Percentiles rank a stretch among this genome's conserved stretches.
These are phyloP conservation scores for Cyanodermella asteris DNA, from an alignment of 2,329 filamentous ascomycete species.

Conservation along the genomic window DNA sequence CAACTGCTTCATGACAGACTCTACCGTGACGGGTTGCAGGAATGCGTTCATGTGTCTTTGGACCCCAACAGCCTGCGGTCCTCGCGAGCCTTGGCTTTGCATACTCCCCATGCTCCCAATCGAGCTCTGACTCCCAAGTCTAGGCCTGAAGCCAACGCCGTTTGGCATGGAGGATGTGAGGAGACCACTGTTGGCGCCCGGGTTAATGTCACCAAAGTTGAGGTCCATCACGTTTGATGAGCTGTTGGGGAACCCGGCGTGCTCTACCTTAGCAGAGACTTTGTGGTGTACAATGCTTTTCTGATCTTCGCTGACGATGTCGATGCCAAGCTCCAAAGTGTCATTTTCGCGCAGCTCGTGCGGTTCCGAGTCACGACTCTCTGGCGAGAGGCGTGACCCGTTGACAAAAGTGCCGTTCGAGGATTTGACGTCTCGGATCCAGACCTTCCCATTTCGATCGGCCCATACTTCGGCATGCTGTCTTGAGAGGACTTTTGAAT, in stretches of 20 bases:
- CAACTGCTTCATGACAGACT: slow-evolving; percentile 77
- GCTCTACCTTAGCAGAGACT: slow-evolving; percentile 87
- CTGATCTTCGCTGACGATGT: slow-evolving; percentile 96
- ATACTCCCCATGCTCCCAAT: slow-evolving; percentile 40
- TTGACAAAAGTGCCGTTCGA: slow-evolving; percentile 99
- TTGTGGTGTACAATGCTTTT: slow-evolving; percentile 98
- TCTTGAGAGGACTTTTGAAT: slow-evolving; percentile 89
- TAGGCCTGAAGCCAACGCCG: too few species aligned
- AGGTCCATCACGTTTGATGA: slow-evolving; percentile 64
- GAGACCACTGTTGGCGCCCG: slow-evolving; percentile 47
- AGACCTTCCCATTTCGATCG: slow-evolving; percentile 65
- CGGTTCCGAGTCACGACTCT: slow-evolving; percentile 90
- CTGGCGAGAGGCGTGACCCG: slow-evolving; percentile 65
- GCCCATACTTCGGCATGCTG: slow-evolving; percentile 96
- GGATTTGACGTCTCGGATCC: slow-evolving; percentile 92
- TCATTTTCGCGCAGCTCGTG: slow-evolving; percentile 83
- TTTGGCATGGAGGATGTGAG: too few species aligned
- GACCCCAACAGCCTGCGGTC: slow-evolving; percentile 38
- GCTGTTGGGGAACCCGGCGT: slow-evolving; percentile 62
- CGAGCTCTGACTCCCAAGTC: slow-evolving; percentile 45
- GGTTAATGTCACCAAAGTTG: slow-evolving; percentile 81
- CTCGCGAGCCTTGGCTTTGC: slow-evolving; percentile 34
- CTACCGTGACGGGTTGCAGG: slow-evolving; percentile 73
- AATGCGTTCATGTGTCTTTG: slow-evolving; percentile 63
- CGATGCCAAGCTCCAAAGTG: slow-evolving; percentile 83